Conservation (phyloP, 2,329 filamentous ascomycete species). For the Boeremia exigua region DNA sequence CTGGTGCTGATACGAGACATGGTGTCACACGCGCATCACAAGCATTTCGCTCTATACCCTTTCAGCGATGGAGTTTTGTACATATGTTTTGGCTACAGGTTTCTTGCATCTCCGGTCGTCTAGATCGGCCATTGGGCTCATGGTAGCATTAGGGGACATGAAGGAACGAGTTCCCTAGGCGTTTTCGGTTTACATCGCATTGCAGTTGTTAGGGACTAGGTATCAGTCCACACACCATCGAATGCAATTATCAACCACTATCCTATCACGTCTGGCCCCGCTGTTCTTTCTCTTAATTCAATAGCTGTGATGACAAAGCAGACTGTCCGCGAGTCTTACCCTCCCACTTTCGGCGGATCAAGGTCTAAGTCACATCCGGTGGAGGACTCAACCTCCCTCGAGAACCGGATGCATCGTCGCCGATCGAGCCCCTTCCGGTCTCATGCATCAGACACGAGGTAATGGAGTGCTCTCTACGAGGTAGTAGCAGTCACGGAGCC, state of each 20-base stretch:
- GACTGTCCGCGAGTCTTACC: neutral
- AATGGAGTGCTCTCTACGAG: slow-evolving; percentile 1
- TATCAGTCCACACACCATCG: slow-evolving; percentile 1
- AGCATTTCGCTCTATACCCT: slow-evolving; percentile 19
- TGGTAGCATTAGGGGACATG: slow-evolving; percentile 11
- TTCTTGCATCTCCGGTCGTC: slow-evolving; percentile 9
- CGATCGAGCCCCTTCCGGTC: neutral
- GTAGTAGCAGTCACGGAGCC: slow-evolving; percentile 2
- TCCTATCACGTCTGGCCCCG: no score
- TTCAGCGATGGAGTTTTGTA: slow-evolving; percentile 23
- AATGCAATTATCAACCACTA: neutral
- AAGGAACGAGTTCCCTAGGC: slow-evolving; percentile 18
- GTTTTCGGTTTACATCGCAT: slow-evolving; percentile 8
- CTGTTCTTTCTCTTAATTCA: neutral
- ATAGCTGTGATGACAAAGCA: neutral
- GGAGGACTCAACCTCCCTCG: neutral
- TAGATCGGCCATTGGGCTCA: slow-evolving; percentile 4
- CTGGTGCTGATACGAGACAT: neutral
- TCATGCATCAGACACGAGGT: neutral
- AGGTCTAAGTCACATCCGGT: neutral
- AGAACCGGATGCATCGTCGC: neutral
- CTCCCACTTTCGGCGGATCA: neutral
- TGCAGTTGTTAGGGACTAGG: neutral
- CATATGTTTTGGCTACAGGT: slow-evolving; percentile 9
- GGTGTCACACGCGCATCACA: neutral